Evolutionary conservation across 306 rosid species (phyloP).

Genomic region (Pyrus bretschneideri): DNA sequence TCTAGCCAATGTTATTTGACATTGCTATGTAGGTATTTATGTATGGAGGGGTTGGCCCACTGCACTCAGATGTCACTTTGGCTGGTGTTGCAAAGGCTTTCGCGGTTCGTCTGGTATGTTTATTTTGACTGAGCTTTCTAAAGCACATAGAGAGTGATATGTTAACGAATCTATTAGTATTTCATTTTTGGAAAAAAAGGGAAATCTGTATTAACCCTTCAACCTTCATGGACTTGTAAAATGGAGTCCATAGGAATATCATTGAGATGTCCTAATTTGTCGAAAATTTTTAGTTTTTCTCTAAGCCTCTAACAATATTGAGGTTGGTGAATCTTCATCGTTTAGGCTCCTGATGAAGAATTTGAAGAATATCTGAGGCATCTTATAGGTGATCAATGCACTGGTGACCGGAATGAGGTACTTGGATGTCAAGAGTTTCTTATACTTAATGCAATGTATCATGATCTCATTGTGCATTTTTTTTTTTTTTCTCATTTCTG

Average conservation of each 20-base stretch:
- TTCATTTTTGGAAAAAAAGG: background rate
- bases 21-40: slow-evolving; percentile 57
- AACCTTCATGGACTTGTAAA: slow-evolving; percentile 1
- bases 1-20: slow-evolving; percentile 11
- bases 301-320: background rate
- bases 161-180: background rate
- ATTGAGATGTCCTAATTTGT: background rate
- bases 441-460: background rate
- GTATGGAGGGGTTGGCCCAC: slow-evolving; percentile 93
- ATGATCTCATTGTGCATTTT: background rate
- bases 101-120: slow-evolving; percentile 85
- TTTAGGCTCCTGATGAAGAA: slow-evolving; percentile 97
- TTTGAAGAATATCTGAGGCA: slow-evolving; percentile 90
- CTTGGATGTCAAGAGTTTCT: slow-evolving; percentile 1
- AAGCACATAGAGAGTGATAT: background rate
- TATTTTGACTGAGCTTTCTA: slow-evolving; percentile 9
- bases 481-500: background rate
- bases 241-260: slow-evolving; percentile 3
- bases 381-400: slow-evolving; percentile 69
- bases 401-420: slow-evolving; percentile 83
- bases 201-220: slow-evolving; percentile 7
- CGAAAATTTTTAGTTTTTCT: background rate
- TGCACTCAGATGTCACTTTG: slow-evolving; percentile 83
- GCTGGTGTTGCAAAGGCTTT: slow-evolving; percentile 92
- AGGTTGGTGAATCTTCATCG: slow-evolving; percentile 11